Conservation (phyloP, 129 eudicot genomes). For the Escallonia herrerae region DNA sequence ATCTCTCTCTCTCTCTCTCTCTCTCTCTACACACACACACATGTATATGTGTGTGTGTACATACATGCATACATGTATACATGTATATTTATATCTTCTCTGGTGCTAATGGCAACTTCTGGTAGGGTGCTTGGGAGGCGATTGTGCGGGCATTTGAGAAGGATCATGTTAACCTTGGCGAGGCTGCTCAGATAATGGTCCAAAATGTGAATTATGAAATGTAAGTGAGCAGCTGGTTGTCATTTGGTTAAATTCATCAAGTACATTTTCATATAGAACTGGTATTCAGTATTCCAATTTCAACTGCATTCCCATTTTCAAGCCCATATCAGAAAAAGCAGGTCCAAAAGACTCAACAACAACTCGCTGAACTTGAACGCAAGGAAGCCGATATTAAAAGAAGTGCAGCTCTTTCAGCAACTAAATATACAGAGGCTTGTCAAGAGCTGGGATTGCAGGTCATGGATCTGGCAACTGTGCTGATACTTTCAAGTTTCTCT, state of each 20-base stretch:
- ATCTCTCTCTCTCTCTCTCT: slow-evolving; percentile 1
- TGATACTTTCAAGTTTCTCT: not conserved
- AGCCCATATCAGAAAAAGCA: slow-evolving; percentile 92
- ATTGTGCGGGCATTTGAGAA: slow-evolving; percentile 85
- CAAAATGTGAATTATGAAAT: slow-evolving; percentile 97
- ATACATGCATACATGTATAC: not conserved
- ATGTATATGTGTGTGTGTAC: too few species aligned
- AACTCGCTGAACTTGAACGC: slow-evolving; percentile 83
- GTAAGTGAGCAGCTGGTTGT: slow-evolving; percentile 25
- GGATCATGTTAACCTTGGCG: slow-evolving; percentile 81
- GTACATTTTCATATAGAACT: too few species aligned
- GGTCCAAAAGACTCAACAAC: slow-evolving; percentile 87
- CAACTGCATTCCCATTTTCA: slow-evolving; percentile 7
- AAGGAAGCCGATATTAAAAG: slow-evolving; percentile 90
- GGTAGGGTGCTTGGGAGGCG: slow-evolving; percentile 89
- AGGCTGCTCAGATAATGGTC: slow-evolving; percentile 93
- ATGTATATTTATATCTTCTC: not conserved
- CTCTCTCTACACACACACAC: too few species aligned
- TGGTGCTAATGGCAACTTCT: slow-evolving; percentile 2
- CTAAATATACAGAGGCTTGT: slow-evolving; percentile 88
- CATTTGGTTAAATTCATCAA: not conserved
- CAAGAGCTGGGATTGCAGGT: slow-evolving; percentile 94
- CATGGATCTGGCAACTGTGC: slow-evolving; percentile 7
- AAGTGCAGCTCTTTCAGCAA: slow-evolving; percentile 83
- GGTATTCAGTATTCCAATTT: not conserved